Evolutionary conservation across 1,284 basidiomycete genomes (phyloP), one percentile per base, ranked within the genome.

Genomic region (Naganishia cerealis): DNA sequence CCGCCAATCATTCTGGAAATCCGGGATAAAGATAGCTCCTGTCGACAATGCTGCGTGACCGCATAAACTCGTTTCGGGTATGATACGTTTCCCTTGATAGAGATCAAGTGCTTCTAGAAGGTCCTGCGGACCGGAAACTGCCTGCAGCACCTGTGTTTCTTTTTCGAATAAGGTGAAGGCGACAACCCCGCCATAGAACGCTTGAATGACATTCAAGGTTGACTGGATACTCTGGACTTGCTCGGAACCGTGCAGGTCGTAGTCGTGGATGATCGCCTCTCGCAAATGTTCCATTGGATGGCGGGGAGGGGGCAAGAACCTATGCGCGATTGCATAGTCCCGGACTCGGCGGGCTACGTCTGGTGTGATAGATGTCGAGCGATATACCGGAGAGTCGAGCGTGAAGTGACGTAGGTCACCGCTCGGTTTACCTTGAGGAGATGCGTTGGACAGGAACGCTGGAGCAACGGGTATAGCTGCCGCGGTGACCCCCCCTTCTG

Each of bases 261-360:
- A 74, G 38, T 73, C 73, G 12, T 65, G 54, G 24, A 74, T 73
- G 33, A 63, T 67, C 21, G 62, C 26, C 48, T 71, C 65, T 29
- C 74, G 66, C 1, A 68, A 54, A 10, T 50, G 38, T 65, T 74
- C 74, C 39, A 68, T 56, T 13, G 73, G 71, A 7, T 71, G 67
- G 9, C 74, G 68, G 9, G 74, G 74, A 3, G 74, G 73, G n/a
- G 74, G 74, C 1, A 75, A 68, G 48, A 66, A 75, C 16, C 50
- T 46, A 54, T 73, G 36, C 42, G 66, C 48, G 59, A 48, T 39
- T 57, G 69, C 72, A 53, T 67, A 74, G 1, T 67, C 43, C 10
- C 71, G 57, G 16, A 73, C 67, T 15, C 62, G 57, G 13, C 57
- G 36, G 12, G 71, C 71, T 15, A 57, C 62, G 1, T 62, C 57